Base-by-base conservation (phyloP, 208 protist genomes). In the Acanthamoeba castellanii region DNA sequence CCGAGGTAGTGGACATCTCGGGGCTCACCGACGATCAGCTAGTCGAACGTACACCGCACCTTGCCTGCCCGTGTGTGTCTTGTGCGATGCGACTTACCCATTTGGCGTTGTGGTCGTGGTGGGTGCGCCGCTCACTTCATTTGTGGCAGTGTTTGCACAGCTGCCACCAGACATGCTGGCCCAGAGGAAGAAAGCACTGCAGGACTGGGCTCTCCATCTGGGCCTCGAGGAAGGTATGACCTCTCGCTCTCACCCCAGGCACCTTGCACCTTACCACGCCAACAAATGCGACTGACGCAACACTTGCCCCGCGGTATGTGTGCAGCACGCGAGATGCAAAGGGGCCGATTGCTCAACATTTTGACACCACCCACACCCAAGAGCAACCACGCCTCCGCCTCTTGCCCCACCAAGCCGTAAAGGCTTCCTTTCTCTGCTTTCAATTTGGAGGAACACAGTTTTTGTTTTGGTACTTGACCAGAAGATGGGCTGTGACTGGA, bases 201-300 rank as follows among this genome's bases (percentile, higher is more conserved):
- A 88, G 52, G 81, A 88, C 52, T 88, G 81, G 81, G 81, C 81
- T 3, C 81, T 88, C 11, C 81, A 88, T 30, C 50, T 88, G 30
- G 81, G 81, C 20, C 81, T 88, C 3, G 81, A 88, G 34, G 81
- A 88, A 27, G 81, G 81, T 88, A 42, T 25, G 30, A 18, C 68
- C 30, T 76, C 18, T 32, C n/a, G 25, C 7, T 45, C 34, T 45
- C 1, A 18, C 22, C 30, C 0, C n/a, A 11, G 7, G 16, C 22
- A 11, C 30, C 20, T n/a, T 1, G n/a, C 30, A 11, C 18, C 70
- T 78, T 78, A 66, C 14, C 14, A n/a, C 68, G 32, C 4, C 27
- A 37, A 22, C 9, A 8, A 37, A 74, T 74, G 37, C 3, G 37
- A 3, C 37, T 37, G 0, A 37, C 37, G 37, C 37, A 37, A 37